Evolutionary conservation across 768 basidiomycete genomes (phyloP), one percentile per base, ranked within the genome.

Genomic region (Coprinopsis marcescibilis): DNA sequence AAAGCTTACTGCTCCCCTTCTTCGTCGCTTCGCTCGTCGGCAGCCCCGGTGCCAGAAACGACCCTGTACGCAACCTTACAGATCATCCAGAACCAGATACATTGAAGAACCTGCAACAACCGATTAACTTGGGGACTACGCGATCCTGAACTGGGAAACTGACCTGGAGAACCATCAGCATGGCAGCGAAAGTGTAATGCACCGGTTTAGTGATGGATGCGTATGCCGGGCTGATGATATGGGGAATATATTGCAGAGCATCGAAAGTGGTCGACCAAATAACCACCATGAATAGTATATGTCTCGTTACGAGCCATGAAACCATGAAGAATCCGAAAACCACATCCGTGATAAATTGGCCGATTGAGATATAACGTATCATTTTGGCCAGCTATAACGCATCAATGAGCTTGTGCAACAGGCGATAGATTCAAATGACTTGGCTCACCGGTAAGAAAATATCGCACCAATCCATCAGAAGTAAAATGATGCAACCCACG

Each of bases 381-480:
- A 98, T 95, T 65, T 99, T 99, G 8, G 92, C 95, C 52, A 89
- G 62, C 91, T 95, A 47, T 49, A 30, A 54, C 38, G 54, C 17
- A 43, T 39, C 32, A 24, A 40, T 8, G 38, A 44, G 11, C 38
- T 27, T 36, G 26, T 20, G 24, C 40, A 47, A 35, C 14, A 7
- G 40, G 32, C 21, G 13, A 17, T 36, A 17, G 29, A 43, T 14
- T n/a, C n/a, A 40, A 34, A 5, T 15, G 19, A 43, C 46, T n/a
- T 13, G 43, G 78, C 89, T 59, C 60, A 94, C 93, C 2, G 94
- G 89, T 8, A 99, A 65, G 60, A 90, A 80, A 43, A 98, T 89
- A 67, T 99, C 96, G 60, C 85, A 89, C 60, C 80, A 83, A 61
- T 99, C 96, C 91, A 98, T 94, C 27, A 96, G 67, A 42, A 89